Evolutionary conservation across 2,329 filamentous ascomycete species (phyloP).

Genomic region (Penicillium aurantiogriseum): DNA sequence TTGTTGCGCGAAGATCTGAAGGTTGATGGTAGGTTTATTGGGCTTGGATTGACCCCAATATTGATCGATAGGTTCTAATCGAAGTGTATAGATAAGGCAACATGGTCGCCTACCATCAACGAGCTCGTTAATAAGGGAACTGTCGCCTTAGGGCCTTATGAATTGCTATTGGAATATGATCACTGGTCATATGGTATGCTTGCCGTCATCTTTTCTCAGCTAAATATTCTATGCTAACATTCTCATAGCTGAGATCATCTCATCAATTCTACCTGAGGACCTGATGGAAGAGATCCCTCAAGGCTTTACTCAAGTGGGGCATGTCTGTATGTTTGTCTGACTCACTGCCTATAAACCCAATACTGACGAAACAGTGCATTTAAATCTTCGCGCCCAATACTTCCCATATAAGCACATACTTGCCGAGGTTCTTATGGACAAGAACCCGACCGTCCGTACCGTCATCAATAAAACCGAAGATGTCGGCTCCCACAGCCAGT

Average conservation of each 20-base stretch:
- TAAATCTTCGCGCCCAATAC: constrained; percentile 83
- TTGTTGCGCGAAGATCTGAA: constrained; percentile 41
- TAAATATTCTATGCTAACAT: constrained; percentile 10
- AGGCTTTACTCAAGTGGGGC: constrained; percentile 85
- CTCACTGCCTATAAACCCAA: background rate
- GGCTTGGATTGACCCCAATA: background rate
- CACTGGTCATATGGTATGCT: constrained; percentile 77
- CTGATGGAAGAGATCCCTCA: constrained; percentile 76
- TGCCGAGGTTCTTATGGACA: constrained; percentile 81
- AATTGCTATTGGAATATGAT: constrained; percentile 74
- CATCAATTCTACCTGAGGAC: constrained; percentile 75
- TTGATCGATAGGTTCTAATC: constrained; percentile 2
- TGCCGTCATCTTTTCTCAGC: background rate
- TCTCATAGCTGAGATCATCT: constrained; percentile 71
- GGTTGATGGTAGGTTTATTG: constrained; percentile 40
- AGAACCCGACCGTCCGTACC: constrained; percentile 76
- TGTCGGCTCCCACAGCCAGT: constrained; percentile 81
- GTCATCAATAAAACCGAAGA: constrained; percentile 96
- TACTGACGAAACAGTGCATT: constrained; percentile 61
- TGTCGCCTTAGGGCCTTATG: constrained; percentile 70
- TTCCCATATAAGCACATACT: constrained; percentile 83
- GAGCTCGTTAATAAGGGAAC: constrained; percentile 68
- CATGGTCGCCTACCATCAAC: constrained; percentile 70
- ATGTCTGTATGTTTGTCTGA: constrained; percentile 63
- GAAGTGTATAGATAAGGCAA: constrained; percentile 59